phyloP scores from a whole-genome alignment of 2,329 filamentous ascomycete species.

The Trichoderma sp. region DNA sequence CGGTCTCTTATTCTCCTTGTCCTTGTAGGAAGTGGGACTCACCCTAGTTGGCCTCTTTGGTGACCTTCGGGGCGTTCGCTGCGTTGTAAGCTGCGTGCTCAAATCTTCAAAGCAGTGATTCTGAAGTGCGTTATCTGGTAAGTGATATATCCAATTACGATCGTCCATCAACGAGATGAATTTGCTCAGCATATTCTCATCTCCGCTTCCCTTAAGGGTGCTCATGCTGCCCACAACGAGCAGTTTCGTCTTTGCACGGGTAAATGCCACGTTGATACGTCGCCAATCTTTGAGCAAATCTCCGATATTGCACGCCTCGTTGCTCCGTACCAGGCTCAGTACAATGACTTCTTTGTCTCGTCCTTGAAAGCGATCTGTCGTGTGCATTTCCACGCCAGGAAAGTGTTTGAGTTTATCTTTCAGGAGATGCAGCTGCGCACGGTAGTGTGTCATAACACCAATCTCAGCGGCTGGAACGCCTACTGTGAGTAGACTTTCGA shows the following conservation, averaged over 20 bases:
- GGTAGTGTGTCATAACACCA: slow-evolving; percentile 95
- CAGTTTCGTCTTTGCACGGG: slow-evolving; percentile 86
- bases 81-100: slow-evolving; percentile 44
- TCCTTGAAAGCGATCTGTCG: slow-evolving; percentile 94
- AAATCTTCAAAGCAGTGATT: slow-evolving; percentile 65
- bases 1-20: slow-evolving; percentile 47
- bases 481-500: slow-evolving; percentile 70
- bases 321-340: slow-evolving; percentile 82
- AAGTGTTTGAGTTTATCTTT: slow-evolving; percentile 65
- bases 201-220: slow-evolving; percentile 72
- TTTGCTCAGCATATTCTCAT: slow-evolving; percentile 70
- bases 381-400: slow-evolving; percentile 83
- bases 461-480: slow-evolving; percentile 76
- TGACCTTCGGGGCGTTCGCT: slow-evolving; percentile 32
- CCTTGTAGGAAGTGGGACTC: slow-evolving; percentile 33
- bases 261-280: slow-evolving; percentile 93
- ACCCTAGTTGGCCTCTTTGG: slow-evolving; percentile 19
- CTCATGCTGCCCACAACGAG: slow-evolving; percentile 79
- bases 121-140: slow-evolving; percentile 62
- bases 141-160: slow-evolving; percentile 74
- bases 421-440: slow-evolving; percentile 82
- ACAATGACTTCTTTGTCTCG: slow-evolving; percentile 93
- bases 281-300: slow-evolving; percentile 90
- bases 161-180: slow-evolving; percentile 77
- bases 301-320: slow-evolving; percentile 78